phyloP scores from a whole-genome alignment of 441 rosid species.

The Omphalea diandra region DNA sequence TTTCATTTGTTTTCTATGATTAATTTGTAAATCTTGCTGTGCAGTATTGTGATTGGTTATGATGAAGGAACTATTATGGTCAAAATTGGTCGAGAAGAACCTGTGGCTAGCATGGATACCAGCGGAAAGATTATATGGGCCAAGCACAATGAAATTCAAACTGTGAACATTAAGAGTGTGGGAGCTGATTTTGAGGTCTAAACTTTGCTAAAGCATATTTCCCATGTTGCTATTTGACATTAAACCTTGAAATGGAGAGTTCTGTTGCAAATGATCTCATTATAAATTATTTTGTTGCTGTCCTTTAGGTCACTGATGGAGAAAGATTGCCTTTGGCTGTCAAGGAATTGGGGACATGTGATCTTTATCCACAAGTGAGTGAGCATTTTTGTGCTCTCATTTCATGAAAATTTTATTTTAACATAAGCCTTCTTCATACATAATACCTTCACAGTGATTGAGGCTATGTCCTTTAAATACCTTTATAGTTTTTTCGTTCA shows the following conservation, averaged over 20 bases:
- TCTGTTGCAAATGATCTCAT: constrained; percentile 21
- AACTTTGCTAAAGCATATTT: constrained; percentile 2
- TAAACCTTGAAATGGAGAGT: background rate
- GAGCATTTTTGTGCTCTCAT: constrained; percentile 16
- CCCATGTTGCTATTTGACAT: constrained; percentile 12
- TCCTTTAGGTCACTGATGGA: constrained; percentile 84
- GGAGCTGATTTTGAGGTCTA: constrained; percentile 94
- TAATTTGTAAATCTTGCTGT: constrained; percentile 19
- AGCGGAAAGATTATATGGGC: constrained; percentile 99
- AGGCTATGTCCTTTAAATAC: background rate
- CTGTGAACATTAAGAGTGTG: constrained; percentile 94
- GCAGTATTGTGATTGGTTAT: constrained; percentile 93
- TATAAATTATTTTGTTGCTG: constrained; percentile 20
- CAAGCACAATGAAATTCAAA: constrained; percentile 97
- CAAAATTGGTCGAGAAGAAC: constrained; percentile 95
- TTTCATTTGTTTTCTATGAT: constrained; percentile 9
- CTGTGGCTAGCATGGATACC: constrained; percentile 99
- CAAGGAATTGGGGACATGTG: constrained; percentile 97
- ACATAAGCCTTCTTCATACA: background rate
- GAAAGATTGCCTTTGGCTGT: constrained; percentile 97
- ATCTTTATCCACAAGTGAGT: constrained; percentile 98
- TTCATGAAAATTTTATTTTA: constrained; percentile 17
- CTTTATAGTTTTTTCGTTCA: background rate
- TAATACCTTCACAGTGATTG: background rate
- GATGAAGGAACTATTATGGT: constrained; percentile 99